Evolutionary conservation across 192 early-diverging fungal species (phyloP).

Genomic region (Paraglomus occultum): DNA sequence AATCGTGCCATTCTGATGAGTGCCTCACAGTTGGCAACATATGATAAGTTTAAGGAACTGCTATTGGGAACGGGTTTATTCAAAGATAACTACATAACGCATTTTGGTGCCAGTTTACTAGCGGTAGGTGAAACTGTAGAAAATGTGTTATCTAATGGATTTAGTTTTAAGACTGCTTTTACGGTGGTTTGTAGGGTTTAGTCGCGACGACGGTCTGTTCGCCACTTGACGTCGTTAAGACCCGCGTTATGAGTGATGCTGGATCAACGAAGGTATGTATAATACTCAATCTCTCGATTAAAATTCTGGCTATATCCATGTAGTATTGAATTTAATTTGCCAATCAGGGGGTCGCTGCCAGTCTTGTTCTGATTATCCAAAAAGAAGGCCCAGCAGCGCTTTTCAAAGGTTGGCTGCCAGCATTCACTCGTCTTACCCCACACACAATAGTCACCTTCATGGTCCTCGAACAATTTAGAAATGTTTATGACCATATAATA

Average conservation of each 20-base stretch:
- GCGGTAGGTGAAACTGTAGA: constrained; percentile 51
- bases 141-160: too few relatives aligned
- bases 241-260: constrained; percentile 78
- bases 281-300: background rate
- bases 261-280: constrained; percentile 40
- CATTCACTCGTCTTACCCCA: constrained; percentile 77
- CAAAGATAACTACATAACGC: constrained; percentile 60
- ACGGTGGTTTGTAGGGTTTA: constrained; percentile 49
- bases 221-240: constrained; percentile 82
- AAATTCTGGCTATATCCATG: background rate
- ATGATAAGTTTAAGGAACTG: constrained; percentile 77
- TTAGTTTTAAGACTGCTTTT: constrained; percentile 12
- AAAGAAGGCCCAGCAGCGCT: constrained; percentile 66
- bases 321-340: background rate
- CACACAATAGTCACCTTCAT: constrained; percentile 86
- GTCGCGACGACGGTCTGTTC: constrained; percentile 75
- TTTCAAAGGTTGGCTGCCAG: constrained; percentile 85
- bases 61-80: constrained; percentile 59
- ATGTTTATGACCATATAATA: constrained; percentile 11
- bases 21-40: constrained; percentile 66
- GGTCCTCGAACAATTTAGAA: constrained; percentile 73
- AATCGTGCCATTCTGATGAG: constrained; percentile 89
- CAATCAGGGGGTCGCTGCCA: constrained; percentile 32
- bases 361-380: constrained; percentile 44
- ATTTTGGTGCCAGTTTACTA: constrained; percentile 69